phyloP scores from a whole-genome alignment of 208 protist species.

The Trypanosoma boissoni region DNA sequence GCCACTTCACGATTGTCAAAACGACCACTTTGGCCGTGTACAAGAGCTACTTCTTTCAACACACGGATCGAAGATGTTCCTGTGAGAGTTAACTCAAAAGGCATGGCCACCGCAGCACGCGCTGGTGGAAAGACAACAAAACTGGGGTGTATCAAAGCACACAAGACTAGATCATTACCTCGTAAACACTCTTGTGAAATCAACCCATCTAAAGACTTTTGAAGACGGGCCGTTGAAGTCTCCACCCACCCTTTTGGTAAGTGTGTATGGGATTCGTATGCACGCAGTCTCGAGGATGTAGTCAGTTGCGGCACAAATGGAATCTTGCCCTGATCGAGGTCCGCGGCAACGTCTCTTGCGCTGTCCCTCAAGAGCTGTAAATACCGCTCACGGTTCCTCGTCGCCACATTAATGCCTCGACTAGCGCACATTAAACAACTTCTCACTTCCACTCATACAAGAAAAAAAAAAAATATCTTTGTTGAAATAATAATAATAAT shows the following conservation, averaged over 20 bases:
- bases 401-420: slow-evolving; percentile 8
- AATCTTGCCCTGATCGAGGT: not conserved
- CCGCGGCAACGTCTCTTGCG: slow-evolving; percentile 8
- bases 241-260: slow-evolving; percentile 24
- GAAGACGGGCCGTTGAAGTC: slow-evolving; percentile 23
- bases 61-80: slow-evolving; percentile 52
- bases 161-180: slow-evolving; percentile 59
- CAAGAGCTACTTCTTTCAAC: slow-evolving; percentile 30
- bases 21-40: slow-evolving; percentile 22
- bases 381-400: slow-evolving; percentile 29
- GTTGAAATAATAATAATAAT: not conserved
- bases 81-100: slow-evolving; percentile 48
- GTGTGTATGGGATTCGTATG: slow-evolving; percentile 12
- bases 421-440: slow-evolving; percentile 1
- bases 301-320: not conserved
- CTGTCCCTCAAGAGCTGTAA: slow-evolving; percentile 23
- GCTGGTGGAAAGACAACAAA: slow-evolving; percentile 30
- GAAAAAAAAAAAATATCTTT: slow-evolving; percentile 8
- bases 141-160: slow-evolving; percentile 73
- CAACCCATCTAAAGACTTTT: slow-evolving; percentile 37
- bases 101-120: slow-evolving; percentile 53
- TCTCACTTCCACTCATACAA: not conserved
- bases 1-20: slow-evolving; percentile 24
- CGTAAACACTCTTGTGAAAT: slow-evolving; percentile 28
- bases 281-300: slow-evolving; percentile 2